Percentiles rank a stretch among this genome's conserved stretches.
Evolutionary conservation across 129 eudicot genomes (phyloP).

Genomic region (Chrysanthemum seticuspe): DNA sequence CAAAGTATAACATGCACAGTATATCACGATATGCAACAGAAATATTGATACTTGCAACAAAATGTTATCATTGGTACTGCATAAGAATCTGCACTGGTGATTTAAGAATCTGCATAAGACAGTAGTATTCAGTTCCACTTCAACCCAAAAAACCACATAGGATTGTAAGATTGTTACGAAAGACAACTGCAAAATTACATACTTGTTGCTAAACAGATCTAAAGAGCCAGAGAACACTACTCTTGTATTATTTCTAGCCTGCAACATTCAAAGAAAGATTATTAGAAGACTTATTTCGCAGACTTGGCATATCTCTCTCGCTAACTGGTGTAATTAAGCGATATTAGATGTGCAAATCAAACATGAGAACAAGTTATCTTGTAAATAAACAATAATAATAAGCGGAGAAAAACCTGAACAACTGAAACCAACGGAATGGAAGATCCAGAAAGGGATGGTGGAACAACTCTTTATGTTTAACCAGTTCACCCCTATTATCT

Average conservation of each 20-base stretch:
- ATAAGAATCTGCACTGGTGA: constrained; percentile 90
- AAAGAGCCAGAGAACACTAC: constrained; percentile 77
- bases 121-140: constrained; percentile 11
- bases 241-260: constrained; percentile 97
- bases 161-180: not conserved
- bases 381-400: no score
- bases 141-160: not conserved
- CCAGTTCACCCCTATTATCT: no score
- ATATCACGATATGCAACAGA: no score
- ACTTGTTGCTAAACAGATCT: constrained; percentile 80
- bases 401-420: constrained; percentile 54
- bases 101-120: constrained; percentile 57
- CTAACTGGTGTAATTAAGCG: not conserved
- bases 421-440: constrained; percentile 81
- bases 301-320: not conserved
- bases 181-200: constrained; percentile 24
- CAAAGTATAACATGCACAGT: no score
- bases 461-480: not conserved
- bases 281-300: constrained; percentile 6
- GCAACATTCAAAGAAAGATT: constrained; percentile 22
- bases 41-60: no score
- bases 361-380: not conserved
- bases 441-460: constrained; percentile 82
- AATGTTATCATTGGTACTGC: no score
- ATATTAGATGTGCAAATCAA: not conserved